phyloP scores from a whole-genome alignment of 2,329 filamentous ascomycete species.

The Epicoccum sorghinum region DNA sequence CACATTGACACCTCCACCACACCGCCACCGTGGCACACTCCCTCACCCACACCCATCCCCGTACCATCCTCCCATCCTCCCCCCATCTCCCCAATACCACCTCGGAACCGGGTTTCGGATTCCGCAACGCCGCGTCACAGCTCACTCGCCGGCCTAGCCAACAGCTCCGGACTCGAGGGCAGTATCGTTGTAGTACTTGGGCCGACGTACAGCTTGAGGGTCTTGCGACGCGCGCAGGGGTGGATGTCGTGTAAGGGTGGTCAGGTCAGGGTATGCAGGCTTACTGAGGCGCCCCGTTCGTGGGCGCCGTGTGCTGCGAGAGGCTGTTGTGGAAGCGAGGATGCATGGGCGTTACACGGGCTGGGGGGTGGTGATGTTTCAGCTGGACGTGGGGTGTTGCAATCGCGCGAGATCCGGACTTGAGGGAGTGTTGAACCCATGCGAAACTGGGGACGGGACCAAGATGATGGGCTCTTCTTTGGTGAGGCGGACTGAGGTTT shows the following conservation, averaged over 20 bases:
- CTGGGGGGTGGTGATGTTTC: slow-evolving; percentile 3
- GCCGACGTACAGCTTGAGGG: not conserved
- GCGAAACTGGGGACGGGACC: too few relatives aligned
- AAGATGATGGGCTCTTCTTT: too few relatives aligned
- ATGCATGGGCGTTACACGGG: slow-evolving; percentile 8
- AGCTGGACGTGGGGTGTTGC: not conserved
- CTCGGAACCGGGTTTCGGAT: not conserved
- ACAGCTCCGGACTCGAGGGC: too few relatives aligned
- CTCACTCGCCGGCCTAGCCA: too few relatives aligned
- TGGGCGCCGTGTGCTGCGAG: not conserved
- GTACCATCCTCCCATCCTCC: not conserved
- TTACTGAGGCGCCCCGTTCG: too few relatives aligned
- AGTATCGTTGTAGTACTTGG: slow-evolving; percentile 12
- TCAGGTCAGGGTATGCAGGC: not conserved
- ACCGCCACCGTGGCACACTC: slow-evolving; percentile 6
- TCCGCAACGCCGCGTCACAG: not conserved
- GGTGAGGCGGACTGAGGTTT: too few relatives aligned
- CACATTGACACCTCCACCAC: slow-evolving; percentile 22
- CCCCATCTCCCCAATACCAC: not conserved
- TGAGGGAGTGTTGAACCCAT: too few relatives aligned
- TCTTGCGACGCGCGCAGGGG: not conserved
- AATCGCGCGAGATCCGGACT: too few relatives aligned
- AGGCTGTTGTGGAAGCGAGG: slow-evolving; percentile 14
- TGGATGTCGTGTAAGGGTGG: not conserved
- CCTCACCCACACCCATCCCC: not conserved